phyloP scores from a whole-genome alignment of 331 rosid genomes.

The Quercus lobata region DNA sequence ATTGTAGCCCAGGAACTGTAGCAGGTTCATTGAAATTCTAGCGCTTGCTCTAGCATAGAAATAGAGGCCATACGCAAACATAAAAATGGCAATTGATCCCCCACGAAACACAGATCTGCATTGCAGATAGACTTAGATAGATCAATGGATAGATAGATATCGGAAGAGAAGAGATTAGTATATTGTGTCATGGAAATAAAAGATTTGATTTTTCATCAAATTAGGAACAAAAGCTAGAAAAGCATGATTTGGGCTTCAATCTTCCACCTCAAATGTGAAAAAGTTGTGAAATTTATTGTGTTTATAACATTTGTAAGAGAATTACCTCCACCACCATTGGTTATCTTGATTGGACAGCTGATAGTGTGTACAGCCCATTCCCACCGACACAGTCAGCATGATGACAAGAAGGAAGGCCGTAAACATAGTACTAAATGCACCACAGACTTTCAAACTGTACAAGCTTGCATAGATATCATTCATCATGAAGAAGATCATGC shows the following conservation, averaged over 20 bases:
- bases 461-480: constrained; percentile 11
- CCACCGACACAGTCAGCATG: not conserved
- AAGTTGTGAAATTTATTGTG: too few relatives aligned
- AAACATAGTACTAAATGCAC: not conserved
- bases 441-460: constrained; percentile 8
- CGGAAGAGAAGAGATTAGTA: too few relatives aligned
- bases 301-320: not conserved
- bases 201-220: too few relatives aligned
- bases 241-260: too few relatives aligned
- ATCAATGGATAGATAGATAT: too few relatives aligned
- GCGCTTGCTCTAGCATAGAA: not conserved
- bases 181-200: too few relatives aligned
- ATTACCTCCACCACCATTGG: constrained; percentile 21
- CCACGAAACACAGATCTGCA: constrained; percentile 13
- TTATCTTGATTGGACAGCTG: constrained; percentile 6
- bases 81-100: constrained; percentile 10
- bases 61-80: constrained; percentile 8
- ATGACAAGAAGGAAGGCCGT: not conserved
- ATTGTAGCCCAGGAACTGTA: not conserved
- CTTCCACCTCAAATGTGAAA: too few relatives aligned
- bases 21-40: too few relatives aligned
- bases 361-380: not conserved
- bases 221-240: too few relatives aligned
- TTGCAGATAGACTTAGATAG: too few relatives aligned
- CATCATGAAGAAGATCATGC: not conserved